Base-by-base conservation (phyloP, 2,329 filamentous ascomycete species). In the Cercospora janseana region DNA sequence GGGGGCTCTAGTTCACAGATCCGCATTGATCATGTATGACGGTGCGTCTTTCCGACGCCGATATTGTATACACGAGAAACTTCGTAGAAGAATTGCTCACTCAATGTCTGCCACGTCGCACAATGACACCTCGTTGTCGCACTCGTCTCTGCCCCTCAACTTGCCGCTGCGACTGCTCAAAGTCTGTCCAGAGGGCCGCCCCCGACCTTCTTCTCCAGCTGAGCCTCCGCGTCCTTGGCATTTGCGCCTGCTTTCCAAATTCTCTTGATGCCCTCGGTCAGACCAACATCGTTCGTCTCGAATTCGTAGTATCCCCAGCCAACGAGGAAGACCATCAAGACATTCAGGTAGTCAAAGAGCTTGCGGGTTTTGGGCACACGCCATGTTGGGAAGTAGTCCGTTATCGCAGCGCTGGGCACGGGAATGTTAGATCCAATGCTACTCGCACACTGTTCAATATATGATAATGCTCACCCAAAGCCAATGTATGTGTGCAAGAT, bases 241-340 rank as follows among this genome's bases (percentile, higher is more conserved):
- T 51, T 58, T 4, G 57, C 52, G 32, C 55, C 55, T 65, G 93
- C 92, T 66, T 79, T 88, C 93, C 93, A 98, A 56, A 97, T 76
- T 68, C 87, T 82, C 79, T 87, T 89, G 60, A 96, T 79, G 24
- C 85, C 86, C 79, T 95, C 92, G 6, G 90, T 95, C 53, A 98
- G 71, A 60, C 93, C 93, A 45, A 98, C 89, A 62, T 98, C 93
- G 68, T 96, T 97, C 24, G 93, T 98, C 83, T 98, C 93, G 65
- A 97, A 97, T 73, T 97, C 92, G 75, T 98, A 98, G 66, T 97
- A 79, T 51, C 91, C 91, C 59, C 95, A 79, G 43, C 87, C 90
- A 56, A 91, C 88, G 45, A 88, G 75, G 51, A 92, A 77, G 8
- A 94, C 96, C 53, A 81, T 84, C 37, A 78, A 73, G 66, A 91